Base-by-base conservation (phyloP, 805 yeast genomes). In the Kodamaea kaohsiungensis region DNA sequence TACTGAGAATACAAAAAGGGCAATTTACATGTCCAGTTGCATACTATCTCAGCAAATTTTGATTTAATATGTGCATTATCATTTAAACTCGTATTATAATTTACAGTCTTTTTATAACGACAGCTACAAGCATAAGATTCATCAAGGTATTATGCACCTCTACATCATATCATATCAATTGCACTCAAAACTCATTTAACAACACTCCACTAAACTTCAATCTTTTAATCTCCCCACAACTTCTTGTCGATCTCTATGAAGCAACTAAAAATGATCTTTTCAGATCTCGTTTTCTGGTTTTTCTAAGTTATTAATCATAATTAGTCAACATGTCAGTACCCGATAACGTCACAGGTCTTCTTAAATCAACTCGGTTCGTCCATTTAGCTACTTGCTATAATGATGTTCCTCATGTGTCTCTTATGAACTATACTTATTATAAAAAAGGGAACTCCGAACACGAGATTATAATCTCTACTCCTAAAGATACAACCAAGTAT, bases 391-490 rank as follows among this genome's bases (percentile, higher is more conserved):
- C 98, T 1, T 82, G 91, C 55, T 74, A 77, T 50, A 80, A 89
- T 45, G 78, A 87, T 61, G 69, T 83, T 46, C 98, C 98, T 5
- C 95, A 92, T 56, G 96, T 91, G 2, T 83, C 95, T 16, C 77
- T 93, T 58, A 93, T 93, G 98, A 93, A 90, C 71, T 93, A 89
- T 70, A 85, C 92, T 3, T 89, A 85, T 66, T 76, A 73, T 53
- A 70, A 70, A 46, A 70, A 68, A 19, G 70, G 68, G 10, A 76
- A 76, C 40, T 67, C 64, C 18, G 78, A 83, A 30, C 48, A 52
- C 45, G 51, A 52, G 37, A 82, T 91, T 48, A 82, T 93, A 15
- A 75, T 92, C 54, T 84, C 96, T 1, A 85, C 96, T 1, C 85
- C 86, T 1, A 81, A 79, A 54, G 71, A 80, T 52, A 90, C 98